Evolutionary conservation across 352 stramenopile genomes (phyloP).

Genomic region (Achlya hypogyna): DNA sequence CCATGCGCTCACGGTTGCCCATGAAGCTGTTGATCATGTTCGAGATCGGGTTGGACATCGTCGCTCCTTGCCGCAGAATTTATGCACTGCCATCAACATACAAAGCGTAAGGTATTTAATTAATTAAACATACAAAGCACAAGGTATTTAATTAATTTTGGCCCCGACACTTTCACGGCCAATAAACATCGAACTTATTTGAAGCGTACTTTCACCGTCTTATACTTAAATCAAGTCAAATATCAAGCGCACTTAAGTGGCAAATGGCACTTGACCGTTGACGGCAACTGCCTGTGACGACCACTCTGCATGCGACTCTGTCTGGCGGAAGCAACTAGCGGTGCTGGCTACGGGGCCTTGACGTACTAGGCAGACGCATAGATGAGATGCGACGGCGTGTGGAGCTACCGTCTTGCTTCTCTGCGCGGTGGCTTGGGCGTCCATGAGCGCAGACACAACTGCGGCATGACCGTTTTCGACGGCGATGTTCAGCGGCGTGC

Average conservation of each 20-base stretch:
- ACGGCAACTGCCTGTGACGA: too few species aligned
- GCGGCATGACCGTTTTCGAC: neutral
- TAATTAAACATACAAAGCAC: constrained; percentile 7
- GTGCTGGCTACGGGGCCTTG: too few species aligned
- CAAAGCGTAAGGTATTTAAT: constrained; percentile 9
- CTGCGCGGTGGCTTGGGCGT: neutral
- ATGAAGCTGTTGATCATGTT: constrained; percentile 20
- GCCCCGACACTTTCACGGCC: neutral
- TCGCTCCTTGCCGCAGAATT: neutral
- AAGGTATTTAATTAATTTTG: neutral
- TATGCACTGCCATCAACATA: constrained; percentile 3
- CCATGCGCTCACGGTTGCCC: constrained; percentile 14
- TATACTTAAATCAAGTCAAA: too few species aligned
- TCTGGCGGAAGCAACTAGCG: too few species aligned
- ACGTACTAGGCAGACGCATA: too few species aligned
- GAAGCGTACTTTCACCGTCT: neutral
- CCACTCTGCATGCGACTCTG: too few species aligned
- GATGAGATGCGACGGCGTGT: too few species aligned
- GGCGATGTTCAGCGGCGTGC: neutral
- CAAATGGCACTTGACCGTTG: too few species aligned
- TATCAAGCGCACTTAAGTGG: too few species aligned
- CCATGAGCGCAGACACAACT: neutral
- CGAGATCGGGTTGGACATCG: constrained; percentile 15
- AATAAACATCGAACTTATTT: neutral
- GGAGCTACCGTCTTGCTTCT: neutral